Base-by-base conservation (phyloP, 768 basidiomycete genomes). In the Pulveroboletus sp. region DNA sequence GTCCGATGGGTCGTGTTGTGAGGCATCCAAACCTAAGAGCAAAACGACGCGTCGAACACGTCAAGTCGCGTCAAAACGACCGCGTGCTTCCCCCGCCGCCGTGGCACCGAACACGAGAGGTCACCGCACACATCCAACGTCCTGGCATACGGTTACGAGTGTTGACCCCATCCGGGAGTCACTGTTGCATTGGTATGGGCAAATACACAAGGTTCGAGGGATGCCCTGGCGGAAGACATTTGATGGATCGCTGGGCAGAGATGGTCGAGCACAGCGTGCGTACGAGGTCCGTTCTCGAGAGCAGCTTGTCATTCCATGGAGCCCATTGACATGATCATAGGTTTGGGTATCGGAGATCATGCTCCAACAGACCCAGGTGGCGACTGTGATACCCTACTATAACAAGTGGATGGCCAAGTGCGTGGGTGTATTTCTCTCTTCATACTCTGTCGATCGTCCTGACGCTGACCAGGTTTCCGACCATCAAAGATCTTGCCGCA, bases 361-460 rank as follows among this genome's bases (percentile, higher is more conserved):
- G 94, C 76, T 94, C 2, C 94, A 98, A 67, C 94, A 98, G 69
- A 97, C 94, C 0, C 93, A 95, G 66, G 93, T 96, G 31, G 77
- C 70, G 5, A 93, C 92, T 1, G 93, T 95, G n/a, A 92, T 94
- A 58, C 89, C 89, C 1, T 98, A 96, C 69, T 98, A 90, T 67
- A 83, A 80, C 46, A 77, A 78, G 21, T 98, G 93, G 93, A 89
- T 94, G 77, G 72, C 74, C 57, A 85, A 75, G 89, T 89, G 54
- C 51, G 79, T 71, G 15, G 30, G 39, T 40, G 21, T 21, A 21
- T 21, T 21, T 21, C 21, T 33, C 26, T 33, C 54, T 18, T 10
- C 43, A 5, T 18, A 33, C 21, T 32, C 38, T 31, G 27, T 52
- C 11, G 21, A 37, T 26, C 4, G 3, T 14, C 26, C 39, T 52